phyloP scores from a whole-genome alignment of 108 stramenopile genomes.

The Skeletonema tropicum region DNA sequence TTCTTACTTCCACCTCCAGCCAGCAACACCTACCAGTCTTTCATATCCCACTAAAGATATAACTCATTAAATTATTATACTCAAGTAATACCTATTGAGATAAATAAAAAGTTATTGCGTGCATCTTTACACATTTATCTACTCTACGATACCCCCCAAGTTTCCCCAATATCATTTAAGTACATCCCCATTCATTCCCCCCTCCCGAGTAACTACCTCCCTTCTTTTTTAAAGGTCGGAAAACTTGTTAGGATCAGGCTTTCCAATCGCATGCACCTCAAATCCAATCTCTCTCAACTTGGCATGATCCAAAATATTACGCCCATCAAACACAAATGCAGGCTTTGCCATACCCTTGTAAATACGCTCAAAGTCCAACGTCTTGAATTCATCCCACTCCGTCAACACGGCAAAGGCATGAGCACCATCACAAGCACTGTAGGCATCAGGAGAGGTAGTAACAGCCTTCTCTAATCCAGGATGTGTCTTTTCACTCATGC shows the following conservation, averaged over 20 bases:
- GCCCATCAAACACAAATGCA: slow-evolving; percentile 98
- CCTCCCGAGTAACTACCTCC: not conserved
- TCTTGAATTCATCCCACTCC: slow-evolving; percentile 99
- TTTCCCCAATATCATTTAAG: not conserved
- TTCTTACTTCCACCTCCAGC: no score
- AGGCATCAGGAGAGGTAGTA: slow-evolving; percentile 86
- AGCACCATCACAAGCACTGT: slow-evolving; percentile 92
- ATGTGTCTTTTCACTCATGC: slow-evolving; percentile 83
- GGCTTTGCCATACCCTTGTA: slow-evolving; percentile 97
- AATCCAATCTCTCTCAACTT: slow-evolving; percentile 95
- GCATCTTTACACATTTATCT: no score
- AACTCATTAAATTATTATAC: no score
- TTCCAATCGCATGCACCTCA: slow-evolving; percentile 97
- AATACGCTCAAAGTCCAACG: slow-evolving; percentile 90
- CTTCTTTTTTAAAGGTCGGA: slow-evolving; percentile 56
- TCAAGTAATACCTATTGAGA: no score
- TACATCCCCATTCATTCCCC: not conserved
- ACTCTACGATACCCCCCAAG: not conserved
- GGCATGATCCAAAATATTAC: slow-evolving; percentile 92
- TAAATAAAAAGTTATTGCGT: no score
- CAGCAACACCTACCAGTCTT: no score
- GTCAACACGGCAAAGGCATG: slow-evolving; percentile 97
- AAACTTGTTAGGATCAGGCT: slow-evolving; percentile 88
- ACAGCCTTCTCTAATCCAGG: slow-evolving; percentile 81
- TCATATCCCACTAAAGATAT: no score